Evolutionary conservation across 495 filamentous ascomycete species (phyloP), one percentile per base, ranked within the genome.

Genomic region (Penicillium psychrofluorescens): DNA sequence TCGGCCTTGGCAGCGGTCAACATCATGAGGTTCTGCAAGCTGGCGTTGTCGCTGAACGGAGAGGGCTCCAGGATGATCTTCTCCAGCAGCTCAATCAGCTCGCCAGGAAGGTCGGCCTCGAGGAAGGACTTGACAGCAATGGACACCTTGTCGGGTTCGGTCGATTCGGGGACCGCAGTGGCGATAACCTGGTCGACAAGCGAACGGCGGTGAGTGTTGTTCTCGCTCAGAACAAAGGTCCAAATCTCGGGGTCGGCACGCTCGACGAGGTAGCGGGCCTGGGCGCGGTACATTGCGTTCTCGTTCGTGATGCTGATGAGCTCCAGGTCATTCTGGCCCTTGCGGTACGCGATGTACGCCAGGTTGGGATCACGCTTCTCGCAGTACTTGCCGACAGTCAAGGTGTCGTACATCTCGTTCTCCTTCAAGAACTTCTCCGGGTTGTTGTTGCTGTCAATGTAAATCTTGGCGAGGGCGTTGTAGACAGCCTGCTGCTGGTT

Each of bases 1-100:
- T 97, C 94, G 15, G 94, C 87, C 74, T 95, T 96, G 51, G 91
- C 88, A 29, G 94, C 92, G 37, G 94, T 99, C 55, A 96, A 81
- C 72, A 99, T 96, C 46, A 99, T 75, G 44, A 99, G 70, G 61
- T 97, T 99, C 63, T 99, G 94, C 50, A 99, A 76, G 62, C 85
- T 96, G 52, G 83, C 78, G 65, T 97, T 97, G 70, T 99, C 94
- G 53, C 87, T 95, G 75, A 99, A 97, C 16, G 87, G 83, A 8
- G 90, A 94, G 12, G 94, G 94, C 68, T 99, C 94, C 14, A 99
- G 76, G 39, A 99, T 92, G 47, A 99, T 99, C 82, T 99, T 99
- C 71, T 99, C 94, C 10, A 99, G 78, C 35, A 99, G 79, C 64
- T 99, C 94, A 47, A 99, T 96, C 32, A 99, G 74, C 69, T 99